These are phyloP conservation scores for Vitis hybrid DNA, from an alignment of 177 flowering plant species.

Conservation along the genomic window DNA sequence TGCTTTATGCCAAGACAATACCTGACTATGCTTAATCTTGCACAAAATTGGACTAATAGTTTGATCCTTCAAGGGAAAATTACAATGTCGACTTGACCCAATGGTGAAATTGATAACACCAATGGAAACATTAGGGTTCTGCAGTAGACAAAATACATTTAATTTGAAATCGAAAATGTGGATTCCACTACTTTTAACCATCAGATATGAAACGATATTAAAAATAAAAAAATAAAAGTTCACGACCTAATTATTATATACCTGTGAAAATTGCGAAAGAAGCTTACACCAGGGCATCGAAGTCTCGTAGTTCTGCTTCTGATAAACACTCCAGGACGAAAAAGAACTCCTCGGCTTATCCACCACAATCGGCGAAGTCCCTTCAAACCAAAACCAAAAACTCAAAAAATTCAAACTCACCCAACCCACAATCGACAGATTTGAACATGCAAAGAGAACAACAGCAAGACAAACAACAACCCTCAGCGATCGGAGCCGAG, in stretches of 20 bases:
- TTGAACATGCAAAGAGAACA: constrained; percentile 1
- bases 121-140: constrained; percentile 59
- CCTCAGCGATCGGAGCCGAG: constrained; percentile 48
- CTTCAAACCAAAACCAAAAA: constrained; percentile 26
- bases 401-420: constrained; percentile 11
- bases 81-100: constrained; percentile 58
- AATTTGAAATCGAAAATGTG: neutral
- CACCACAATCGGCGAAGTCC: constrained; percentile 30
- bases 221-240: neutral
- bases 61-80: constrained; percentile 57
- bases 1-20: constrained; percentile 21
- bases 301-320: constrained; percentile 43
- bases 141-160: constrained; percentile 19
- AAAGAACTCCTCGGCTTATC: constrained; percentile 55
- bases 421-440: constrained; percentile 3
- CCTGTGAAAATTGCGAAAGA: constrained; percentile 70
- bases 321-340: constrained; percentile 33
- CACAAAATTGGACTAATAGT: constrained; percentile 48
- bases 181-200: neutral
- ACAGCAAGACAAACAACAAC: constrained; percentile 22
- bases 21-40: constrained; percentile 65
- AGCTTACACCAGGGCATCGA: constrained; percentile 75
- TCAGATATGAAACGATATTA: neutral
- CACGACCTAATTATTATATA: constrained; percentile 18
- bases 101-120: constrained; percentile 42